Percentiles rank a stretch among this genome's conserved stretches.
Conservation (phyloP, 2,329 filamentous ascomycete species). For the Xylaria polymorpha region DNA sequence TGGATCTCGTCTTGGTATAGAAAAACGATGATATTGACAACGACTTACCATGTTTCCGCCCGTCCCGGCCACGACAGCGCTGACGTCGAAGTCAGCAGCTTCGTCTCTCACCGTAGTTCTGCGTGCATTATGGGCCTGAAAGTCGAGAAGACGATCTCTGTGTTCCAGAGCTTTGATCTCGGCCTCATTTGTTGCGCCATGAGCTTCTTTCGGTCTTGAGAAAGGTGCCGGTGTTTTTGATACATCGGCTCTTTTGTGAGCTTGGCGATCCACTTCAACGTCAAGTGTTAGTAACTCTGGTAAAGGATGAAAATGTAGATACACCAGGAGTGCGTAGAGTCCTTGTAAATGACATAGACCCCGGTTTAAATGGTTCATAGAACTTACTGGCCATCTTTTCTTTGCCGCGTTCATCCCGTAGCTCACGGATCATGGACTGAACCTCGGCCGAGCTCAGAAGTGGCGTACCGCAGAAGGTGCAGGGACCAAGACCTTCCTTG, state of each 20-base stretch:
- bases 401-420: conserved; percentile 85
- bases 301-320: neutral
- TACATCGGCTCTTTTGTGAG: conserved; percentile 74
- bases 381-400: conserved; percentile 76
- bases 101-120: conserved; percentile 89
- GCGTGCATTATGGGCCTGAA: conserved; percentile 86
- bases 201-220: conserved; percentile 56
- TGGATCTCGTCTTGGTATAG: neutral
- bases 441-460: conserved; percentile 79
- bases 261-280: conserved; percentile 71
- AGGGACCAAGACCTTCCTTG: conserved; percentile 92
- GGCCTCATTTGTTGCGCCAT: conserved; percentile 62
- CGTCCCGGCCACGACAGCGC: conserved; percentile 57
- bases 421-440: conserved; percentile 84
- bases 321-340: neutral
- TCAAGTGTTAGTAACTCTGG: conserved; percentile 12
- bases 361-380: neutral
- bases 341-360: neutral
- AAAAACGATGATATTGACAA: neutral
- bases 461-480: conserved; percentile 85
- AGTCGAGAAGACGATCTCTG: conserved; percentile 81
- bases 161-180: conserved; percentile 79
- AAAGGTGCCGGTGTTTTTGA: conserved; percentile 71
- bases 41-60: conserved; percentile 66
- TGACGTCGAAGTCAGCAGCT: conserved; percentile 72